Evolutionary conservation across 2,329 filamentous ascomycete genomes (phyloP), one percentile per base, ranked within the genome.

Genomic region (Fusarium sp.): DNA sequence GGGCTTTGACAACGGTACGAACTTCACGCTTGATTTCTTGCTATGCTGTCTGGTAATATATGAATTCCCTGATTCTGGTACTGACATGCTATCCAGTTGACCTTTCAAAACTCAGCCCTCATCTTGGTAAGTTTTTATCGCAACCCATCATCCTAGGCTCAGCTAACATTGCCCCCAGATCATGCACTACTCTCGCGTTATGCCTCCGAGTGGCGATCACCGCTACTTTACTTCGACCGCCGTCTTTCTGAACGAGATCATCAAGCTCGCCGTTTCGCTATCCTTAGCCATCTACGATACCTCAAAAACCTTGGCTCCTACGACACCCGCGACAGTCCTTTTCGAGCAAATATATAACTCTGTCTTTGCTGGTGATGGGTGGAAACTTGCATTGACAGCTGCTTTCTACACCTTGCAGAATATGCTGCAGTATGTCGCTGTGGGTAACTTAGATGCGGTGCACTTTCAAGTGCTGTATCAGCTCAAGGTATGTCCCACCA

Each of bases 401-500:
- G 88, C 91, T 9, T 86, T 98, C 4, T 98, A 97, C 80, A 97
- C 95, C 0, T 81, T 98, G 33, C 94, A 98, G 78, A 98, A 98
- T 79, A 93, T 93, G n/a, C 84, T 98, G 60, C 94, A 98, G 81
- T 99, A 98, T 79, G 89, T 97, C 58, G 95, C 94, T 4, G 90
- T 98, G 16, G 94, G 93, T 69, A 98, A 98, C 75, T 82, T 98
- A 76, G 94, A 97, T 78, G 93, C 95, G 1, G 94, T 96, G 9
- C 95, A 95, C 60, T 98, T 98, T 79, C 95, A 98, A 82, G 91
- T 97, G 66, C 90, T 96, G 31, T 97, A 96, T 80, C 95, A 99
- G 83, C 86, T 98, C 65, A 98, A 98, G 86, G 89, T 89, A 77
- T n/a, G 81, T 56, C 35, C 51, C 12, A 26, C 45, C 28, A 24